Conservation (phyloP, 495 filamentous ascomycete genomes). For the Hypoxylon fragiforme region DNA sequence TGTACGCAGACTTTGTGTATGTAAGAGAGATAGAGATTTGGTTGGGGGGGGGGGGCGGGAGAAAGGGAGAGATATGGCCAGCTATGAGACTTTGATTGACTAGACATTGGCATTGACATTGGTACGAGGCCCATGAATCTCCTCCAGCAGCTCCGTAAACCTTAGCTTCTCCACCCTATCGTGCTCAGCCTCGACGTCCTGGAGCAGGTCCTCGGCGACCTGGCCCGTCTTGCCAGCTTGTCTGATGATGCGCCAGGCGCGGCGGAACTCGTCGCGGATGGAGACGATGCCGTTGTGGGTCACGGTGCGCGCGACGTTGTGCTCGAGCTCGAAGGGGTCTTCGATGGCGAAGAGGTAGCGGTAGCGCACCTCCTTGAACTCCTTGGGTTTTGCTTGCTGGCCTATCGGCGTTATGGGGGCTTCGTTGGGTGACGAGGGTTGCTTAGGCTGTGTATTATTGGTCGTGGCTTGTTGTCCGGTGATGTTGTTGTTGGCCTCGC, state of each 20-base stretch:
- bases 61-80: too few relatives aligned
- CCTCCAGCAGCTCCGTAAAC: conserved; percentile 43
- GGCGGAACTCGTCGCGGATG: conserved; percentile 78
- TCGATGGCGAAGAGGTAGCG: conserved; percentile 87
- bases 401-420: background rate
- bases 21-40: too few relatives aligned
- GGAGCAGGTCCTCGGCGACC: conserved; percentile 41
- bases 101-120: too few relatives aligned
- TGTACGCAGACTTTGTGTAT: too few relatives aligned
- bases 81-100: too few relatives aligned
- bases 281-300: conserved; percentile 72
- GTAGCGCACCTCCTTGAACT: conserved; percentile 66
- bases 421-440: background rate
- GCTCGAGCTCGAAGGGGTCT: conserved; percentile 81
- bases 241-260: conserved; percentile 68
- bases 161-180: conserved; percentile 33
- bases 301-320: conserved; percentile 83
- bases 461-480: conserved; percentile 2
- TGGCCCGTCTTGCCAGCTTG: conserved; percentile 32
- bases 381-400: conserved; percentile 22
- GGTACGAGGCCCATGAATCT: conserved; percentile 43
- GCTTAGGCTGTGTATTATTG: conserved; percentile 6
- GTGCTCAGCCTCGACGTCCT: conserved; percentile 38
- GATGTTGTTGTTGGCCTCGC: conserved; percentile 14
- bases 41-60: too few relatives aligned